Evolutionary conservation across 352 stramenopile species (phyloP), one percentile per base, ranked within the genome.

Genomic region (Pythium sukuiense): DNA sequence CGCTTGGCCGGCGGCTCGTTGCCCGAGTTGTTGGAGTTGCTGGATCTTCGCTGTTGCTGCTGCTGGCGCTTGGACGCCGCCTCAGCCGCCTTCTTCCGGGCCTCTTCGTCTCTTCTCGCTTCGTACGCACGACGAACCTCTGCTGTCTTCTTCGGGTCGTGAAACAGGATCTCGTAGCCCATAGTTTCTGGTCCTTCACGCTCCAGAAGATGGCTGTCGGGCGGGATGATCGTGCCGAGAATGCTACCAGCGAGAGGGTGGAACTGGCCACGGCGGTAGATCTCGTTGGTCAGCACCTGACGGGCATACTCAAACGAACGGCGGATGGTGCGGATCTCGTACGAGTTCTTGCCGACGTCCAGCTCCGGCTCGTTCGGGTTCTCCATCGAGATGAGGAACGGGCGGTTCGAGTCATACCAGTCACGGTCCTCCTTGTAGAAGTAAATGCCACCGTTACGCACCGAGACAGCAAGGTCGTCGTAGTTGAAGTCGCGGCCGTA

Each of bases 401-500:
- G 87, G 24, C 91, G 80, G 14, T 88, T 76, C 20, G 68, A 70
- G 46, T 92, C 81, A 55, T 80, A 88, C 85, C 87, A 93, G 56
- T 61, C 52, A 27, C 79, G 79, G n/a, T 85, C 70, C 45, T 92
- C 86, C 75, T 98, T 98, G 50, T 78, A 83, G 74, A 98, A 98
- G 66, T 97, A 98, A 32, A 83, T 81, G 3, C 96, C 96, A 63
- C 96, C 95, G 61, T 96, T 87, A 18, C 89, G 88, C 7, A 99
- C 88, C 2, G 89, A 98, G 68, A 99, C 97, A 0, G 75, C 94
- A 0, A 97, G 81, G 2, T 96, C 90, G 1, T 87, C 69, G 76
- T 97, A 98, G 76, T 99, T 99, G 43, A 98, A 97, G 41, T 98
- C 88, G 12, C 87, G 73, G 29, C 92, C 92, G 54, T 98, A 99